Base-by-base conservation (phyloP, 345 rosid species). In the Microthlaspi erraticum region DNA sequence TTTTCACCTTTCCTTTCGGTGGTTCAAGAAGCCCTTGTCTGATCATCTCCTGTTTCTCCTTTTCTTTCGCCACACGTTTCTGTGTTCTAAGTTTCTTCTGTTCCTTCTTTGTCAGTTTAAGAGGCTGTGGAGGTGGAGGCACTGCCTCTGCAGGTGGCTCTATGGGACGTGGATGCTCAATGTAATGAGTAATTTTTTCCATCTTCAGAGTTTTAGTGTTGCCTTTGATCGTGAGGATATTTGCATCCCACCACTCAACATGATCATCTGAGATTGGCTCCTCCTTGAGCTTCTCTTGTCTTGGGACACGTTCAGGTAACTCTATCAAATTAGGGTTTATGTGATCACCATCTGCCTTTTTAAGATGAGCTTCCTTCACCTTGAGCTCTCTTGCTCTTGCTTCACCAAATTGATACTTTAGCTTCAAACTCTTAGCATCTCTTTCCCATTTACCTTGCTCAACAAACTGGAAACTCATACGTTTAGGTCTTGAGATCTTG, bases 371-470 rank as follows among this genome's bases (percentile, higher is more conserved):
- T 77, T 91, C 92, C 83, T 90, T 88, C 26, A 88, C 89, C 82
- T 83, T 91, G 14, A 86, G 84, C 79, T 93, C 98, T 71, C 82
- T 91, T 45, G 89, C 97, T 74, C 85, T 81, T 31, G 89, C 97
- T 81, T 90, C 98, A 68, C 98, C 98, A 82, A 88, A 93, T 73
- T 84, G 93, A 82, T 82, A 32, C 96, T 81, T 87, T 58, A 93
- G 69, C 76, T 85, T 91, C 44, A 89, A 71, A 9, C 70, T 80
- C 78, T 93, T 96, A 39, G 98, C 97, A 23, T 93, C 98, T 78
- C 80, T 88, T 2, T 92, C 78, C 98, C 98, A 93, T 81, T 85
- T 91, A 8, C 96, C 97, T 82, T 93, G 94, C 81, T 91, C 94
- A 59, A 93, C 97, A 85, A 93, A 93, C 87, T 84, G 92, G 75